Evolutionary conservation across 495 filamentous ascomycete species (phyloP).

Genomic region (Durotheca rogersii): DNA sequence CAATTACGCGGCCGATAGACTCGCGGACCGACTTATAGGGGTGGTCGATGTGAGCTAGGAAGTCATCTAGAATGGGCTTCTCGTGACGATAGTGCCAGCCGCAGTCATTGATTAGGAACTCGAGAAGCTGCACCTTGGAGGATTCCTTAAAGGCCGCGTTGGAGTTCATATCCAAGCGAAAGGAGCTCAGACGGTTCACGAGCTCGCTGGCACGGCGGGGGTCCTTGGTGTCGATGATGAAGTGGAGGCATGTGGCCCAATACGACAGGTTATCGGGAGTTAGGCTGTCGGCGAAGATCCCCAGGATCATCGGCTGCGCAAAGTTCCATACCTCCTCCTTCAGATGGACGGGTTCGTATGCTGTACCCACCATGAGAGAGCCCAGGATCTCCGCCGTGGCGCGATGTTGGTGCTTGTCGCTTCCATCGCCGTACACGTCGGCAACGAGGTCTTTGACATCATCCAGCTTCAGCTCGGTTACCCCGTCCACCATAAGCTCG

Average conservation of each 20-base stretch:
- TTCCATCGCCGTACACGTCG: slow-evolving; percentile 82
- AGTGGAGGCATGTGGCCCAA: slow-evolving; percentile 90
- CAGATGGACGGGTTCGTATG: slow-evolving; percentile 66
- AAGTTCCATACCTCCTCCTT: slow-evolving; percentile 81
- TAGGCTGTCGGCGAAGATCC: slow-evolving; percentile 82
- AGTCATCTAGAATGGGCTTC: slow-evolving; percentile 84
- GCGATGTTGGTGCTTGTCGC: slow-evolving; percentile 96
- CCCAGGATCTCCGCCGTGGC: slow-evolving; percentile 94
- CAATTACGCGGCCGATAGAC: slow-evolving; percentile 86
- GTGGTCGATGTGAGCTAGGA: slow-evolving; percentile 88
- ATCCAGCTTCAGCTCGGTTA: slow-evolving; percentile 75
- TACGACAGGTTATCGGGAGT: slow-evolving; percentile 93
- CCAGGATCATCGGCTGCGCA: slow-evolving; percentile 82
- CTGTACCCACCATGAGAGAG: slow-evolving; percentile 72
- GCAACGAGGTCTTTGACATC: slow-evolving; percentile 80
- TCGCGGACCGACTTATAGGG: slow-evolving; percentile 97
- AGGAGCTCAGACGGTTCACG: slow-evolving; percentile 77
- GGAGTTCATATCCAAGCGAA: slow-evolving; percentile 88
- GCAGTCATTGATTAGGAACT: slow-evolving; percentile 80
- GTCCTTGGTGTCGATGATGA: slow-evolving; percentile 76
- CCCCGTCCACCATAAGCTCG: slow-evolving; percentile 74
- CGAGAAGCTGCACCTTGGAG: slow-evolving; percentile 88
- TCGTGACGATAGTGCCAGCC: slow-evolving; percentile 97
- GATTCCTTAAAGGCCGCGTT: slow-evolving; percentile 99
- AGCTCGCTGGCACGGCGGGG: slow-evolving; percentile 84